A percentile compares a stretch with the other conserved stretches of the same genome.
phyloP scores from a whole-genome alignment of 306 rosid genomes.

The Lathyrus sativus region DNA sequence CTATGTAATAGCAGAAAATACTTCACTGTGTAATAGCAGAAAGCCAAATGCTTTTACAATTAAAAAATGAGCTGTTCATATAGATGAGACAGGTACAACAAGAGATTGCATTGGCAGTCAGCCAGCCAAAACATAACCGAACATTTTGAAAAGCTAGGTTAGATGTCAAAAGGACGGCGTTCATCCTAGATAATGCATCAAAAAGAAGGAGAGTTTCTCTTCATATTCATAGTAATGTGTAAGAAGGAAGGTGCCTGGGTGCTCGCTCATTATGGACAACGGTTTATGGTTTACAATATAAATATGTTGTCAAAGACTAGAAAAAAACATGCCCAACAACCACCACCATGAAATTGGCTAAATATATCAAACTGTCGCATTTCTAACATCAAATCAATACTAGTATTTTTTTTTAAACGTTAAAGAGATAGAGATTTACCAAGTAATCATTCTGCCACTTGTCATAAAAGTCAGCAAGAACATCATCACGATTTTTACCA shows the following conservation, averaged over 20 bases:
- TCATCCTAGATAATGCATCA: not conserved
- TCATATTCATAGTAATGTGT: slow-evolving; percentile 17
- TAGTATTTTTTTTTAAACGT: not conserved
- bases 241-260: not conserved
- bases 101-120: slow-evolving; percentile 20
- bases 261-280: slow-evolving; percentile 9
- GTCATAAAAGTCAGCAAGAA: slow-evolving; percentile 79
- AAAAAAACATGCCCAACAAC: not conserved
- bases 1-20: slow-evolving; percentile 13
- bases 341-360: not conserved
- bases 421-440: slow-evolving; percentile 52
- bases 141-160: slow-evolving; percentile 4
- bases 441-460: slow-evolving; percentile 93
- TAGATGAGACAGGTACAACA: not conserved
- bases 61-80: not conserved
- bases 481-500: slow-evolving; percentile 80
- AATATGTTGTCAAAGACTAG: slow-evolving; percentile 10
- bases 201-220: slow-evolving; percentile 5
- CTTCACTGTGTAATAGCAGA: slow-evolving; percentile 2
- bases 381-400: not conserved
- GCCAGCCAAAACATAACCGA: slow-evolving; percentile 1
- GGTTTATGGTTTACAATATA: slow-evolving; percentile 21
- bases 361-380: not conserved
- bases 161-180: slow-evolving; percentile 5
- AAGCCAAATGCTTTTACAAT: slow-evolving; percentile 1